A percentile compares a stretch with the other conserved stretches of the same genome.
Evolutionary conservation across 176 grass and related monocot species (phyloP).

Genomic region (Bolboschoenus planiculmis): DNA sequence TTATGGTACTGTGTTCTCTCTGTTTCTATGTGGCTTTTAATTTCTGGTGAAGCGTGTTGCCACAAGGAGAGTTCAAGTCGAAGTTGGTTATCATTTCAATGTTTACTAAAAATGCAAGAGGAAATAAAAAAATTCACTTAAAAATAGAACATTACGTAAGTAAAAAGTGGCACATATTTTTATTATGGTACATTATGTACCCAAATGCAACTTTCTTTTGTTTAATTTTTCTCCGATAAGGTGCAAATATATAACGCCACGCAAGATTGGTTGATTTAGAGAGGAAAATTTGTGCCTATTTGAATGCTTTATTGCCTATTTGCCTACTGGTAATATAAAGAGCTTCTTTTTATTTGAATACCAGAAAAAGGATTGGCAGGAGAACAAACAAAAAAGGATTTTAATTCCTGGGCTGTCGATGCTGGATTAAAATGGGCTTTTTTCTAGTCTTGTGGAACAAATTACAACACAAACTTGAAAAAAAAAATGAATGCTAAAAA

Average conservation of each 20-base stretch:
- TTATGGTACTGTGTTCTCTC: too few species aligned
- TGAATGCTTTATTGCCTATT: not conserved
- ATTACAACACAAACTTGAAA: not conserved
- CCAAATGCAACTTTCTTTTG: too few species aligned
- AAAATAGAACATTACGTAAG: not conserved
- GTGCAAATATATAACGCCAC: too few species aligned
- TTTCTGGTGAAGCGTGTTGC: not conserved
- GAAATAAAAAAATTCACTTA: not conserved
- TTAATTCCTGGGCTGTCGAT: not conserved
- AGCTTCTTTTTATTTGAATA: too few species aligned
- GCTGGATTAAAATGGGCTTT: not conserved
- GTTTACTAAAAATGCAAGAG: not conserved
- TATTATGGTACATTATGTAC: too few species aligned
- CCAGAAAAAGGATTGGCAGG: not conserved
- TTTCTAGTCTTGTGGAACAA: not conserved
- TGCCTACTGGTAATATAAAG: too few species aligned
- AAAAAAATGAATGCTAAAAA: not conserved
- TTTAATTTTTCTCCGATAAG: too few species aligned
- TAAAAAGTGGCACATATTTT: not conserved
- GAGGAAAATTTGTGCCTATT: not conserved
- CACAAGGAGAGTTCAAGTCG: not conserved
- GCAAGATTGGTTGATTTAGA: too few species aligned
- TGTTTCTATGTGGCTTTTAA: too few species aligned
- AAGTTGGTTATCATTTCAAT: not conserved
- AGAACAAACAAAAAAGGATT: too few species aligned